Evolutionary conservation across 2,329 filamentous ascomycete genomes (phyloP).

Genomic region (Alternaria sp.): DNA sequence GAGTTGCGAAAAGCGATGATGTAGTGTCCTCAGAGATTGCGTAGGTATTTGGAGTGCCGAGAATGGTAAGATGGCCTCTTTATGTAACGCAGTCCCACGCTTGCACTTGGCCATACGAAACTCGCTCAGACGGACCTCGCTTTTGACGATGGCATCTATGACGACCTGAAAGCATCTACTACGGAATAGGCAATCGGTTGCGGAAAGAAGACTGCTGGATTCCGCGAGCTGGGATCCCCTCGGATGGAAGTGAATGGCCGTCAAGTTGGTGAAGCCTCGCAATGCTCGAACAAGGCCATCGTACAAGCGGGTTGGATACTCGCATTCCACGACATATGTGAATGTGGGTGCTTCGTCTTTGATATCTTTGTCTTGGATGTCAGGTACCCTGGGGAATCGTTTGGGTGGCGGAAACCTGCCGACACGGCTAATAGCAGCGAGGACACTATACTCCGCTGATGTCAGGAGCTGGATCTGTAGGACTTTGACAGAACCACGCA

Average conservation of each 20-base stretch:
- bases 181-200: conserved; percentile 24
- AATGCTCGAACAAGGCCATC: conserved; percentile 28
- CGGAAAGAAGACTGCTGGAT: conserved; percentile 15
- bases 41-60: conserved; percentile 20
- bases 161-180: conserved; percentile 30
- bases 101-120: conserved; percentile 30
- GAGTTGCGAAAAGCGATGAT: conserved; percentile 18
- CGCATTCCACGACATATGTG: conserved; percentile 23
- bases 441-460: conserved; percentile 27
- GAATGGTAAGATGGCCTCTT: conserved; percentile 21
- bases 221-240: conserved; percentile 13
- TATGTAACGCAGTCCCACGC: conserved; percentile 6
- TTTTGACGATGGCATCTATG: conserved; percentile 27
- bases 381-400: conserved; percentile 29
- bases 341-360: conserved; percentile 28
- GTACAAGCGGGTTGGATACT: conserved; percentile 23
- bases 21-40: conserved; percentile 17
- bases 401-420: conserved; percentile 38
- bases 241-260: conserved; percentile 26
- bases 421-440: conserved; percentile 28
- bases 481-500: conserved; percentile 24
- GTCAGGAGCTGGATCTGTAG: conserved; percentile 35
- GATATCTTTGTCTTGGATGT: conserved; percentile 23
- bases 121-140: conserved; percentile 25
- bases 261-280: conserved; percentile 22